Percentiles rank a stretch among this genome's conserved stretches.
Conservation (phyloP, 345 rosid species). For the Orychophragmus violaceus region DNA sequence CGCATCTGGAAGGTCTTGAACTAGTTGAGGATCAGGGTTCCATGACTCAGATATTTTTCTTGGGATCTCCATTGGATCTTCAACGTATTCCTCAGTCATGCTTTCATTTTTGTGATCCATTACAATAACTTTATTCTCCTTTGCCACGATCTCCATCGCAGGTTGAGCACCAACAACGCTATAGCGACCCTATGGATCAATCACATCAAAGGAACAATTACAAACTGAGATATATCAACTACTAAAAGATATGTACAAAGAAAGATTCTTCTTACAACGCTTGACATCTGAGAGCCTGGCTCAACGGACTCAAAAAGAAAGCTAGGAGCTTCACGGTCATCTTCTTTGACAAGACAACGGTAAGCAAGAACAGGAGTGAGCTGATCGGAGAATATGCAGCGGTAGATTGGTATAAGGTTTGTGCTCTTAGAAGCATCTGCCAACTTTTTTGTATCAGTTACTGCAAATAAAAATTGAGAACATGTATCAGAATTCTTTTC, state of each 20-base stretch:
- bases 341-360: conserved; percentile 80
- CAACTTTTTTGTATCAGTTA: conserved; percentile 37
- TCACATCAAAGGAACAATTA: conserved; percentile 1
- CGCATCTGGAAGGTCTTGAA: conserved; percentile 71
- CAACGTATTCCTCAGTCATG: conserved; percentile 54
- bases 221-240: background rate
- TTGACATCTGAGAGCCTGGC: conserved; percentile 54
- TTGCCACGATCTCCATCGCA: conserved; percentile 63
- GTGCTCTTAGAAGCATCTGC: conserved; percentile 56
- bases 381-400: conserved; percentile 77
- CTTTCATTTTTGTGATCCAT: conserved; percentile 60
- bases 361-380: conserved; percentile 85
- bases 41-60: conserved; percentile 60
- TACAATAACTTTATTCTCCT: conserved; percentile 59
- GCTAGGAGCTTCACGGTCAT: conserved; percentile 82
- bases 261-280: conserved; percentile 43
- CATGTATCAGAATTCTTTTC: background rate
- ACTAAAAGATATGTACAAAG: background rate
- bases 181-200: conserved; percentile 57
- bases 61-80: conserved; percentile 76
- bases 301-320: conserved; percentile 84
- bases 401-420: conserved; percentile 63
- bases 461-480: conserved; percentile 26
- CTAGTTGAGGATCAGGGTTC: conserved; percentile 69
- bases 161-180: conserved; percentile 90